A percentile compares a stretch with the other conserved stretches of the same genome.
phyloP scores from a whole-genome alignment of 257 asterid genomes.

The Leonotis leonurus region DNA sequence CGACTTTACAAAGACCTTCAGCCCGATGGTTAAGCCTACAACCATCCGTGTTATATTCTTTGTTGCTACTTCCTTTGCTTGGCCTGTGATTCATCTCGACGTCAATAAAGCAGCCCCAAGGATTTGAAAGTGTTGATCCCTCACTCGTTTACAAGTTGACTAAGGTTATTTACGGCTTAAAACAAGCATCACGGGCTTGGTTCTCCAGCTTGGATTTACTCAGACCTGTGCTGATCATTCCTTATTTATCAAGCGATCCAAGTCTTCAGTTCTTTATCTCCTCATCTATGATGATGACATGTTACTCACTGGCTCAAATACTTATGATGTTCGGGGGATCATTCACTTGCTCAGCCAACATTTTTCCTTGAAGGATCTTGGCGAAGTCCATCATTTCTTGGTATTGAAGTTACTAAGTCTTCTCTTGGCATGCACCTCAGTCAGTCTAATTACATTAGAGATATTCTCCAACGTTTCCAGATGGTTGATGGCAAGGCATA shows the following conservation, averaged over 20 bases:
- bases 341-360: not conserved
- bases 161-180: not conserved
- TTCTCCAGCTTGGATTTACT: not conserved
- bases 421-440: not conserved
- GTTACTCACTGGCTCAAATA: not conserved
- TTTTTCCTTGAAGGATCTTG: not conserved
- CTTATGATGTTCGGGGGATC: not conserved
- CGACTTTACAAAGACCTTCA: not conserved
- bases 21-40: not conserved
- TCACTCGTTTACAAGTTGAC: not conserved
- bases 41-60: not conserved
- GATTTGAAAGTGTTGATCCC: not conserved
- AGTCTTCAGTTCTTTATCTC: not conserved
- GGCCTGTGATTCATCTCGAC: not conserved
- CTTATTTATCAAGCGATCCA: not conserved
- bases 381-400: not conserved
- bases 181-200: not conserved
- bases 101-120: not conserved
- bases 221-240: not conserved
- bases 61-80: not conserved
- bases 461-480: not conserved
- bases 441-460: not conserved
- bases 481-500: no score
- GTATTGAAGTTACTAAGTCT: not conserved
- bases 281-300: no score